Conservation (phyloP, 352 stramenopile genomes). For the Globisporangium nodosum region DNA sequence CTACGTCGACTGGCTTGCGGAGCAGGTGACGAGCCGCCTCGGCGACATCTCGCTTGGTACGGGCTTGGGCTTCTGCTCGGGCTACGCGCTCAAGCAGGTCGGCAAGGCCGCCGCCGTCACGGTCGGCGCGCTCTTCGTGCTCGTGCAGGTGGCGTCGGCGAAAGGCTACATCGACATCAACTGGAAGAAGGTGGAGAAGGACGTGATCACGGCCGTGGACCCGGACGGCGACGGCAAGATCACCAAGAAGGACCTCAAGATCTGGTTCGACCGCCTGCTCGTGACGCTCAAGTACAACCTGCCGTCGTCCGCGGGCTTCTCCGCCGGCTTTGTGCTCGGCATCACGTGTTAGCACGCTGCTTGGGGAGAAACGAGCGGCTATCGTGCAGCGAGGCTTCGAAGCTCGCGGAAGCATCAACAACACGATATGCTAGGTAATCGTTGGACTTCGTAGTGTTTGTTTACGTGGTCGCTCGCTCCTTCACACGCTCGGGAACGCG, state of each 20-base stretch:
- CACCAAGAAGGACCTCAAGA: conserved; percentile 71
- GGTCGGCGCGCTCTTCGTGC: conserved; percentile 74
- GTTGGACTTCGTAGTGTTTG: background rate
- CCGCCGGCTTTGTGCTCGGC: conserved; percentile 67
- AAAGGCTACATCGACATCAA: conserved; percentile 89
- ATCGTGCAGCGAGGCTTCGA: background rate
- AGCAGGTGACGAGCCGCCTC: conserved; percentile 49
- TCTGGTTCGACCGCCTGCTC: conserved; percentile 67
- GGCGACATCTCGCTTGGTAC: conserved; percentile 70
- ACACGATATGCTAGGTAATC: background rate
- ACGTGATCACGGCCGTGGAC: conserved; percentile 79
- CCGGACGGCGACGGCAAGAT: conserved; percentile 83
- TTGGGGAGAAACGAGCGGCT: too few relatives aligned
- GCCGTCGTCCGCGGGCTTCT: conserved; percentile 77
- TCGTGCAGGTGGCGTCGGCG: conserved; percentile 63
- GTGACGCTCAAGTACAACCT: conserved; percentile 78
- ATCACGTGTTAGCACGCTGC: conserved; percentile 38
- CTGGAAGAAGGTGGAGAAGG: conserved; percentile 86
- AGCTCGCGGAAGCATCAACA: background rate
- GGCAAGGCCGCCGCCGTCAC: conserved; percentile 73
- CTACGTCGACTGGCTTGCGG: conserved; percentile 55
- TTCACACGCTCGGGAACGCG: conserved; percentile 62
- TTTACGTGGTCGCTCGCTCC: background rate
- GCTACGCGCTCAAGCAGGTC: conserved; percentile 79
- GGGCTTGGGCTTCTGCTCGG: conserved; percentile 76